Evolutionary conservation across 2,329 filamentous ascomycete species (phyloP).

Genomic region (Colletotrichum aenigma): DNA sequence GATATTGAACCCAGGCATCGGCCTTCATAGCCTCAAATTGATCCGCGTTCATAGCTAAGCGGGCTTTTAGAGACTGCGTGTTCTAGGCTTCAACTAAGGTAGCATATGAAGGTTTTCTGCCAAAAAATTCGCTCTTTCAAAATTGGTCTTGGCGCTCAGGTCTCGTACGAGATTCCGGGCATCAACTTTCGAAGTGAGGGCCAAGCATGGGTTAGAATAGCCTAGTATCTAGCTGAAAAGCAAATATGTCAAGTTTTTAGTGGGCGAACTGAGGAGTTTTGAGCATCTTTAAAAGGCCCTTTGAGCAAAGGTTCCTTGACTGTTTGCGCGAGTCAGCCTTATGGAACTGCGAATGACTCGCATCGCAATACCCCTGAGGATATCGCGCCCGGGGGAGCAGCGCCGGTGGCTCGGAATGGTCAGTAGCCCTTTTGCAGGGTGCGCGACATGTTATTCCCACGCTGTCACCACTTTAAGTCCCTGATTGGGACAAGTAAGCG

Average conservation of each 20-base stretch:
- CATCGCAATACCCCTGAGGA: neutral
- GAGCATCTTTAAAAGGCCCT: neutral
- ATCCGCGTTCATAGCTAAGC: neutral
- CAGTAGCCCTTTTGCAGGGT: neutral
- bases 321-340: slow-evolving; percentile 1
- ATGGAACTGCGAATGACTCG: slow-evolving; percentile 8
- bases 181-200: neutral
- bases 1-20: accelerated
- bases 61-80: neutral
- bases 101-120: neutral
- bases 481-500: neutral
- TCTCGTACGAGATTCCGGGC: neutral
- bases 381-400: neutral
- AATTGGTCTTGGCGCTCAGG: neutral
- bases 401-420: neutral
- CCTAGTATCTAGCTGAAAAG: neutral
- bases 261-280: neutral
- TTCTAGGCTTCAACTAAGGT: neutral
- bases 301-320: neutral
- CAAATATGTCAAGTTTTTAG: neutral
- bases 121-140: neutral
- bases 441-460: neutral
- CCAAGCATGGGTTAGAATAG: neutral
- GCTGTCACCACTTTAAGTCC: neutral
- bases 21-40: neutral